Evolutionary conservation across 1,284 basidiomycete species (phyloP).

Genomic region (Cryptococcus sp.): DNA sequence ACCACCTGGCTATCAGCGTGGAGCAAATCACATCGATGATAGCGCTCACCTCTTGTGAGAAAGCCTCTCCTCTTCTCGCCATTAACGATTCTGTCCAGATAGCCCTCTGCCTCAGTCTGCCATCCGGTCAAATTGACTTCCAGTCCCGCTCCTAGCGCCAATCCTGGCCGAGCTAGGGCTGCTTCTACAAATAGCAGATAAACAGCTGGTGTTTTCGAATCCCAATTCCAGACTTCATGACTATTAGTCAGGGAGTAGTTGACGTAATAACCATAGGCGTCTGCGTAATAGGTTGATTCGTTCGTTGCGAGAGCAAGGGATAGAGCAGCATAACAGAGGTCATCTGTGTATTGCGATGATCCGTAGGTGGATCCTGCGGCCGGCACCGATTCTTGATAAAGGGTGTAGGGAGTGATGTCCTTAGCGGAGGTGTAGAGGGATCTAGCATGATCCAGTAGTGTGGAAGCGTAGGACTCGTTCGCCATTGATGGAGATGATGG

Average conservation of each 20-base stretch:
- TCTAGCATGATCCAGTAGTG: conserved; percentile 67
- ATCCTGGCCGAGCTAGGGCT: conserved; percentile 51
- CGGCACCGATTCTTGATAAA: conserved; percentile 58
- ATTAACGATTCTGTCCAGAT: conserved; percentile 67
- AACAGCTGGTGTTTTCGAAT: conserved; percentile 70
- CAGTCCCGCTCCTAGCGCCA: conserved; percentile 57
- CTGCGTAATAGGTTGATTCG: conserved; percentile 57
- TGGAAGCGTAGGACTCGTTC: conserved; percentile 66
- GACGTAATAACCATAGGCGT: conserved; percentile 63
- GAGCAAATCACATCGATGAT: not conserved
- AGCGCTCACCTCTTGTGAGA: conserved; percentile 54
- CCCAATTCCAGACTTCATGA: conserved; percentile 79
- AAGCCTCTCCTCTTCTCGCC: conserved; percentile 55
- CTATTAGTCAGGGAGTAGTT: conserved; percentile 57
- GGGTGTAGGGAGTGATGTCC: conserved; percentile 43
- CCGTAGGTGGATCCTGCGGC: conserved; percentile 62
- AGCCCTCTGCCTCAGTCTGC: conserved; percentile 66
- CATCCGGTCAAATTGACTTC: conserved; percentile 59
- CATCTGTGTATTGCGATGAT: conserved; percentile 58
- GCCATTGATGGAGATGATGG: conserved; percentile 62
- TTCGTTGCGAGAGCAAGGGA: conserved; percentile 70
- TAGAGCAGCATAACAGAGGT: conserved; percentile 61
- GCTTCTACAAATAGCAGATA: conserved; percentile 62
- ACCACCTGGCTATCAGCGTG: conserved; percentile 58
- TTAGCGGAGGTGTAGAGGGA: conserved; percentile 71